Conservation (phyloP, 768 basidiomycete genomes). For the Podaxis sp. region DNA sequence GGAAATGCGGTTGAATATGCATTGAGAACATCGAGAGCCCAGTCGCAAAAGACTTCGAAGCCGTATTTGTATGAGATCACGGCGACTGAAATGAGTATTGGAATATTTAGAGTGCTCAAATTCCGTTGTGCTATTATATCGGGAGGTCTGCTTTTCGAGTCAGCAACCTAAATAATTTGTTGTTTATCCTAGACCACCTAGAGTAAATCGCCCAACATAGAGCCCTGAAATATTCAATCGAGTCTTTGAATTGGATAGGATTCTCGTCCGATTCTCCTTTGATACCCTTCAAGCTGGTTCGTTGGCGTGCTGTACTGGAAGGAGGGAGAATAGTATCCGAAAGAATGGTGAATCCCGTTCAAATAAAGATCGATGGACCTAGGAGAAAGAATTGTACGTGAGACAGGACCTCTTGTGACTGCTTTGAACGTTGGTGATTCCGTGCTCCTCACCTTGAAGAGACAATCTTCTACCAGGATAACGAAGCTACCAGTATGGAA, state of each 20-base stretch:
- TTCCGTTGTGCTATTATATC: not conserved
- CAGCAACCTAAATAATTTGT: not conserved
- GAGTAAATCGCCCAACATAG: slow-evolving; percentile 23
- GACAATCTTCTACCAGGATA: not conserved
- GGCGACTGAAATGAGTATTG: not conserved
- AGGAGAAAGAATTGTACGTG: not conserved
- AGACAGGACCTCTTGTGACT: not conserved
- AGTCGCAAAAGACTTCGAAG: not conserved
- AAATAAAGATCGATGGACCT: slow-evolving; percentile 3
- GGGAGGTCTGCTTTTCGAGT: not conserved
- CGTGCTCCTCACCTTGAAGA: not conserved
- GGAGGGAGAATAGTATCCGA: not conserved
- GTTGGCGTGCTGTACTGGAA: not conserved
- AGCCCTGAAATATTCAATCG: slow-evolving; percentile 19
- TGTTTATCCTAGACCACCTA: slow-evolving; percentile 10
- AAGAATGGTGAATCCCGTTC: not conserved
- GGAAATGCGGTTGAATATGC: not conserved
- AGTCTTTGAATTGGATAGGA: slow-evolving; percentile 19
- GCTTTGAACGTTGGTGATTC: not conserved
- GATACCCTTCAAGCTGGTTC: not conserved
- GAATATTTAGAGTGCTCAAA: not conserved
- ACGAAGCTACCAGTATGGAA: not conserved
- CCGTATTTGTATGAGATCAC: slow-evolving; percentile 7
- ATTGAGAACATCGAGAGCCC: not conserved
- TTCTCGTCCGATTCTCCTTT: slow-evolving; percentile 12